Evolutionary conservation across 306 rosid species (phyloP).

Genomic region (Urtica urens): DNA sequence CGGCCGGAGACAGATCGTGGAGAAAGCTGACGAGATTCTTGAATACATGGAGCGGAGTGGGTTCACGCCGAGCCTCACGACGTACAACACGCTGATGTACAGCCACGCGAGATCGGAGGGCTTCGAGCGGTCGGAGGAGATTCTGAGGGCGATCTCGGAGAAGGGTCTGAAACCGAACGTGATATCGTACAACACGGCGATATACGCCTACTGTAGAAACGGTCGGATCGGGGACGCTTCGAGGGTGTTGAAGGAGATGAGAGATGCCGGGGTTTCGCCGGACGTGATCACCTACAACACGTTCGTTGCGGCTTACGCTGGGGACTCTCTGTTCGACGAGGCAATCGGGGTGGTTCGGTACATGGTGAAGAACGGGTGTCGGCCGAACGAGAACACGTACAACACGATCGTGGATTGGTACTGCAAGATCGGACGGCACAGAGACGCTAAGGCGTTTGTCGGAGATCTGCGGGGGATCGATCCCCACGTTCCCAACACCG

Average conservation of each 20-base stretch:
- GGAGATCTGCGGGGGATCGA: slow-evolving; percentile 45
- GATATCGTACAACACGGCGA: slow-evolving; percentile 70
- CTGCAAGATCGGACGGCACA: slow-evolving; percentile 50
- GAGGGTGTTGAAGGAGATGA: slow-evolving; percentile 66
- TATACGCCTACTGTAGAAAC: slow-evolving; percentile 69
- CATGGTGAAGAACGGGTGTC: slow-evolving; percentile 84
- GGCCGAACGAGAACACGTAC: slow-evolving; percentile 68
- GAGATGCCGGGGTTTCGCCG: slow-evolving; percentile 48
- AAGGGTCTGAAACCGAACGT: slow-evolving; percentile 78
- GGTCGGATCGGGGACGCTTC: slow-evolving; percentile 79
- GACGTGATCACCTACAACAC: slow-evolving; percentile 83
- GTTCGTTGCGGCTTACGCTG: slow-evolving; percentile 67
- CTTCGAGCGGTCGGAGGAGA: slow-evolving; percentile 59
- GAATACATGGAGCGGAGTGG: slow-evolving; percentile 58
- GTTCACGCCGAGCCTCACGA: slow-evolving; percentile 77
- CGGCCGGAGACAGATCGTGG: slow-evolving; percentile 73
- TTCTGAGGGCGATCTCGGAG: slow-evolving; percentile 45
- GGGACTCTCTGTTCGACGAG: slow-evolving; percentile 59
- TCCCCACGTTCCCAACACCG: slow-evolving; percentile 43
- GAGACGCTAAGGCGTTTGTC: slow-evolving; percentile 53
- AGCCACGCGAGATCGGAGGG: slow-evolving; percentile 72
- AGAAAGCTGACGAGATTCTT: slow-evolving; percentile 63
- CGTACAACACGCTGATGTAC: slow-evolving; percentile 83
- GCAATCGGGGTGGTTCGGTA: slow-evolving; percentile 64
- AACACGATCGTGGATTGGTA: slow-evolving; percentile 73